Evolutionary conservation across 2,329 filamentous ascomycete genomes (phyloP).

Genomic region (Sporothrix luriei): DNA sequence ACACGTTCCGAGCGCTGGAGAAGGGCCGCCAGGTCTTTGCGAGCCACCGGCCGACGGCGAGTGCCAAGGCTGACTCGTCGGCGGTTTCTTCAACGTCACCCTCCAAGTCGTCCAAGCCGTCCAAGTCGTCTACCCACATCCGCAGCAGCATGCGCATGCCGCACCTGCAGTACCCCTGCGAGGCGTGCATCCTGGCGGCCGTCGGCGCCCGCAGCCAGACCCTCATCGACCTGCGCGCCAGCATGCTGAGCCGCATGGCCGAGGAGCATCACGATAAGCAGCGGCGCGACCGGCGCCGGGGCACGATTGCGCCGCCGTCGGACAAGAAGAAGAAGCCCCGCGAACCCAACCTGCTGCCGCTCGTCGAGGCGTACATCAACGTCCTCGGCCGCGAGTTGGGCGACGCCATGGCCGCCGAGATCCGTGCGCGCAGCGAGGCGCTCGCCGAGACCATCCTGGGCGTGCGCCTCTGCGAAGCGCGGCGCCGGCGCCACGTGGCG

Average conservation of each 20-base stretch:
- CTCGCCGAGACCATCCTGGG: conserved; percentile 21
- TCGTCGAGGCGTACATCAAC: conserved; percentile 52
- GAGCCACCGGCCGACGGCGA: neutral
- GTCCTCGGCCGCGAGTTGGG: conserved; percentile 35
- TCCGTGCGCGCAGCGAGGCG: conserved; percentile 21
- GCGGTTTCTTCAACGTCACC: neutral
- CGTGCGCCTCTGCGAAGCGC: conserved; percentile 32
- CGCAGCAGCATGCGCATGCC: conserved; percentile 25
- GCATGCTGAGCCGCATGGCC: conserved; percentile 47
- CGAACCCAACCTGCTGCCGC: conserved; percentile 39
- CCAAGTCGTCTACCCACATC: neutral
- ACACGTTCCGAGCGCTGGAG: conserved; percentile 29
- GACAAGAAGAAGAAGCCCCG: neutral
- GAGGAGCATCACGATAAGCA: conserved; percentile 20
- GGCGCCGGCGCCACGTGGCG: conserved; percentile 20
- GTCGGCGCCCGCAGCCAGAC: conserved; percentile 50
- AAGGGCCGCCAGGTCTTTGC: conserved; percentile 26
- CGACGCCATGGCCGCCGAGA: conserved; percentile 15
- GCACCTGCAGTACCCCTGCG: conserved; percentile 45
- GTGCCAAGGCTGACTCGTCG: neutral
- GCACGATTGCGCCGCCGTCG: neutral
- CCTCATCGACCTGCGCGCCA: conserved; percentile 52
- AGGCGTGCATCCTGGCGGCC: conserved; percentile 56
- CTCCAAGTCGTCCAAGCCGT: neutral
- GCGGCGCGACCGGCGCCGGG: conserved; percentile 1